Evolutionary conservation across 441 rosid species (phyloP).

Genomic region (Euphorbia corollata): DNA sequence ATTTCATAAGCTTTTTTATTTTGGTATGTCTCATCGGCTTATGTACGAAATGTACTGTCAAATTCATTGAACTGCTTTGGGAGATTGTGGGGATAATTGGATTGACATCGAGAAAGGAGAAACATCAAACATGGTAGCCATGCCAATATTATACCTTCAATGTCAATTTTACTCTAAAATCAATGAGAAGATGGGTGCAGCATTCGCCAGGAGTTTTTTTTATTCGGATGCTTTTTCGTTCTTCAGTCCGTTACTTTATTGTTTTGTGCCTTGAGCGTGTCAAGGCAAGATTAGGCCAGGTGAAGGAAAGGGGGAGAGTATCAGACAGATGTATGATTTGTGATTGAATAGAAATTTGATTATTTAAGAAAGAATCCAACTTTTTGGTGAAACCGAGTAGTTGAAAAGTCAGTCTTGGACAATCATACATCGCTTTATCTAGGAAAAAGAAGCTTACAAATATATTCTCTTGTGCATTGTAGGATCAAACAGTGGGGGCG

Average conservation of each 20-base stretch:
- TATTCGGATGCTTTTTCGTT: neutral
- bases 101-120: neutral
- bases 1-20: neutral
- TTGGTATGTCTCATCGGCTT: neutral
- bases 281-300: too few relatives aligned
- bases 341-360: neutral
- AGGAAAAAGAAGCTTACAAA: neutral
- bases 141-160: neutral
- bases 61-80: neutral
- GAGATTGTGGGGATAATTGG: neutral
- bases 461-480: constrained; percentile 15
- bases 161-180: neutral
- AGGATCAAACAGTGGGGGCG: constrained; percentile 57
- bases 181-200: neutral
- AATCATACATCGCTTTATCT: neutral
- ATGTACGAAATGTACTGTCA: neutral
- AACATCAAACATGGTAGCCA: neutral
- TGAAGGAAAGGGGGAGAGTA: too few relatives aligned
- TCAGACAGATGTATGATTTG: neutral
- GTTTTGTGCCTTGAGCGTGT: neutral
- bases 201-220: neutral
- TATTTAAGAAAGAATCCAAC: neutral
- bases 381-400: neutral
- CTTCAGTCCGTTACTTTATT: neutral
- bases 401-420: too few relatives aligned